Evolutionary conservation across 495 filamentous ascomycete genomes (phyloP), one percentile per base, ranked within the genome.

Genomic region (Trichoderma erinaceum): DNA sequence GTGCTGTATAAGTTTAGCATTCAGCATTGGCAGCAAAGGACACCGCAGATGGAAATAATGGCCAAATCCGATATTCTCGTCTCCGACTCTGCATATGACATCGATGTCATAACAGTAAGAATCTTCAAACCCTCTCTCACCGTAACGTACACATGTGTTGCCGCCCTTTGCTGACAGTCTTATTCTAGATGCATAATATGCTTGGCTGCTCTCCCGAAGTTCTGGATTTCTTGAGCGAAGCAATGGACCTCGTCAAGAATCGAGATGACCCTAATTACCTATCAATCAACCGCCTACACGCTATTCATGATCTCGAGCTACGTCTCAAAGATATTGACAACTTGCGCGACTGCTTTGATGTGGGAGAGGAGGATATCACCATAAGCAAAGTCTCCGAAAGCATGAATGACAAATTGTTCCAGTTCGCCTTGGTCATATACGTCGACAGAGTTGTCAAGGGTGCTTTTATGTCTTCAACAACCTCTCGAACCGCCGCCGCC

Each of bases 1-100:
- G 68, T 68, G 46, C 46, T 73, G n/a, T 68, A 71, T 65, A 68
- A 71, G 65, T 73, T 73, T 21, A 71, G 71, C 41, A 63, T 66
- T 2, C 66, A 68, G 23, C 71, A 73, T 63, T 73, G 71, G 71
- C n/a, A 18, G 10, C 66, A 66, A 8, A 35, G 48, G 61, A 43
- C 58, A 13, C 44, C 52, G 10, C 66, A 61, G 21, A 50, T 50
- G 32, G 68, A 64, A 25, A 50, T 69, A 13, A 64, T 69, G 29
- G 71, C 69, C 35, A 71, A 68, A 29, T 64, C 70, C 3, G 41
- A 61, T 58, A n/a, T 68, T 71, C 56, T 71, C 64, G 41, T 68
- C 63, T 50, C 67, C 56, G 66, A 67, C 66, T 7, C 68, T 69
- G 50, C 66, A 15, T 61, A 61, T 11, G 56, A 61, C 16, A 61